Percentiles rank a stretch among this genome's conserved stretches.
Evolutionary conservation across 345 rosid species (phyloP).

Genomic region (Populus nigra): DNA sequence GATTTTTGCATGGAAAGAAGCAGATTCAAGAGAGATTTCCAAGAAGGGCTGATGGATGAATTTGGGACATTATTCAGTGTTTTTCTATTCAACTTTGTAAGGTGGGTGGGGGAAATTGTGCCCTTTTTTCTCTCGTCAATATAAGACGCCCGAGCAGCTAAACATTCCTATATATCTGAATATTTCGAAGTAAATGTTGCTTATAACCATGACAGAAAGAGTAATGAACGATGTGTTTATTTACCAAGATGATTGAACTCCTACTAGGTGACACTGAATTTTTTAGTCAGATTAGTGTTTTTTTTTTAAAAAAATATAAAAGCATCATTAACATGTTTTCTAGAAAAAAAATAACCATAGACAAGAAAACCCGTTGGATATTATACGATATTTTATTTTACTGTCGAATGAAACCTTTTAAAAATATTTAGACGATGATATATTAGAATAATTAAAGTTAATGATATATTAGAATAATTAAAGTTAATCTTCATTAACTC

Average conservation of each 20-base stretch:
- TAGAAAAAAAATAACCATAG: no score
- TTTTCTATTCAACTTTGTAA: not conserved
- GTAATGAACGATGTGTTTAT: no score
- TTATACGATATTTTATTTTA: no score
- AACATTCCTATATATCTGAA: not conserved
- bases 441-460: fast-evolving
- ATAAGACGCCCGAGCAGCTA: not conserved
- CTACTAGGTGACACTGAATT: no score
- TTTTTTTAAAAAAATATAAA: no score
- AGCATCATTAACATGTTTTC: no score
- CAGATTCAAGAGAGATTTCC: not conserved
- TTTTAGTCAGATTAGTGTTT: no score
- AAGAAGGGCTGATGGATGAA: not conserved
- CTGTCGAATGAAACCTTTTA: no score
- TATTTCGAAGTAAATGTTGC: not conserved
- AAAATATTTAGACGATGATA: no score
- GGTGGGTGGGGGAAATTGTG: not conserved
- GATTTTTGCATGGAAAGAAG: no score
- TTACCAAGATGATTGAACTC: not conserved
- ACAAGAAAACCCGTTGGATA: no score
- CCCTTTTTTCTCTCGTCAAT: not conserved
- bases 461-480: fast-evolving
- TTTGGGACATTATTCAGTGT: not conserved
- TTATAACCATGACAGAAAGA: not conserved
- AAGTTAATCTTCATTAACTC: fast-evolving